Evolutionary conservation across 805 yeast species (phyloP).

Genomic region (Hanseniaspora singularis): DNA sequence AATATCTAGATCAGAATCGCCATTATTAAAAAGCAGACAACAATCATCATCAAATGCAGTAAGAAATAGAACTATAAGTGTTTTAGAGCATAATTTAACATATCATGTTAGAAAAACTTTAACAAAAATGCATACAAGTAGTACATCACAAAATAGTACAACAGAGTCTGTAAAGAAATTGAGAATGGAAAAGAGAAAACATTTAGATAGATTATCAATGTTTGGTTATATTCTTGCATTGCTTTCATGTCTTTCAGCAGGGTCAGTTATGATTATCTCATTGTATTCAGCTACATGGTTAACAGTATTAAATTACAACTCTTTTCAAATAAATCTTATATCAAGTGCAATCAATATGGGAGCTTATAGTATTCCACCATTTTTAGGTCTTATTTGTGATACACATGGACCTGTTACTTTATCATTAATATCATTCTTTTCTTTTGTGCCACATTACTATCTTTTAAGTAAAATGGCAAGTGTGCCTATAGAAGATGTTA

Average conservation of each 20-base stretch:
- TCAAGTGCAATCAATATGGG: slow-evolving; percentile 69
- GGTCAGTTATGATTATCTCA: slow-evolving; percentile 73
- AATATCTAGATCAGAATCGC: neutral
- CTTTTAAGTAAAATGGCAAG: slow-evolving; percentile 32
- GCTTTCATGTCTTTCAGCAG: slow-evolving; percentile 59
- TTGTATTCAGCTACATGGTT: slow-evolving; percentile 64
- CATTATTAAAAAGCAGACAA: neutral
- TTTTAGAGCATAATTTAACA: slow-evolving; percentile 13
- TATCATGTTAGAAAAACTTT: slow-evolving; percentile 14
- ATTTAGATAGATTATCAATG: slow-evolving; percentile 1
- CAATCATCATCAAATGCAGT: neutral
- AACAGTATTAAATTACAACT: slow-evolving; percentile 44
- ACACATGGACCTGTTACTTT: slow-evolving; percentile 70
- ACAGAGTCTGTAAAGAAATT: neutral
- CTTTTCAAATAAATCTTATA: slow-evolving; percentile 57
- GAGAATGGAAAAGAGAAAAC: slow-evolving; percentile 1
- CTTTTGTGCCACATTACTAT: slow-evolving; percentile 58
- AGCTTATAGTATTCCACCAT: slow-evolving; percentile 72
- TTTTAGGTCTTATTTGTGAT: slow-evolving; percentile 72
- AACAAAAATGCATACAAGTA: neutral
- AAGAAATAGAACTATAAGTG: slow-evolving; percentile 11
- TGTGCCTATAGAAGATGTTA: slow-evolving; percentile 25
- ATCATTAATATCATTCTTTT: slow-evolving; percentile 45
- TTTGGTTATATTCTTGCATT: slow-evolving; percentile 48
- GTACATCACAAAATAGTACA: neutral